These are phyloP conservation scores for Schizonepeta tenuifolia DNA, from an alignment of 257 asterid genomes.

Conservation along the genomic window DNA sequence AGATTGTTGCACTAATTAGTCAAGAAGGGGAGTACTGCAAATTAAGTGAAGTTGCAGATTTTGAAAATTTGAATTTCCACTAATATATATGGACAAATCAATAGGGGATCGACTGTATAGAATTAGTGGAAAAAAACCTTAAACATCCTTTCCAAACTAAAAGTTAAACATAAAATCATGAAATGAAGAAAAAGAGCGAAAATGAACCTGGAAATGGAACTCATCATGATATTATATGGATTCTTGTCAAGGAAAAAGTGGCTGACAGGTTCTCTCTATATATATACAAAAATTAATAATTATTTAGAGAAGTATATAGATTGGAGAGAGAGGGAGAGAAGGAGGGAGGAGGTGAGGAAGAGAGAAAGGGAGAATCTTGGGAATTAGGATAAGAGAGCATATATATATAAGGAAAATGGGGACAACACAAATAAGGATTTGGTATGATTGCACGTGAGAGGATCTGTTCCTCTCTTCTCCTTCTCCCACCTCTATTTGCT, in stretches of 20 bases:
- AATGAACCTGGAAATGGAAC: conserved; percentile 38
- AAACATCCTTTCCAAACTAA: background rate
- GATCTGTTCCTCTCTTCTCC: conserved; percentile 44
- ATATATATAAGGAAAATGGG: conserved; percentile 29
- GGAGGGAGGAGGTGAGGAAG: background rate
- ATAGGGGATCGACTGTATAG: no score
- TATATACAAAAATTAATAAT: background rate
- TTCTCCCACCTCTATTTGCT: conserved; percentile 34
- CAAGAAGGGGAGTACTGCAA: background rate
- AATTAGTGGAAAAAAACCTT: background rate
- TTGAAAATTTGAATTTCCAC: background rate
- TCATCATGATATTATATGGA: conserved; percentile 28
- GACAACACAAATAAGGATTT: conserved; percentile 34
- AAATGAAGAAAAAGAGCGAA: background rate
- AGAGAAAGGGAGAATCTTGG: conserved; percentile 23
- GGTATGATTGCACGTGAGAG: conserved; percentile 54
- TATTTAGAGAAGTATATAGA: background rate
- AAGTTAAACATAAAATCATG: background rate
- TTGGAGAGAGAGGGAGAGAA: background rate
- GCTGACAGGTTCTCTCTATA: background rate
- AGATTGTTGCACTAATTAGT: background rate
- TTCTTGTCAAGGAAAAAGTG: conserved; percentile 20
- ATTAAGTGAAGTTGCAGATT: background rate
- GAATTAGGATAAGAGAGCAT: conserved; percentile 40
- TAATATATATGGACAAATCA: no score